Conservation (phyloP, 129 eudicot species). For the Artemisia tridentata region DNA sequence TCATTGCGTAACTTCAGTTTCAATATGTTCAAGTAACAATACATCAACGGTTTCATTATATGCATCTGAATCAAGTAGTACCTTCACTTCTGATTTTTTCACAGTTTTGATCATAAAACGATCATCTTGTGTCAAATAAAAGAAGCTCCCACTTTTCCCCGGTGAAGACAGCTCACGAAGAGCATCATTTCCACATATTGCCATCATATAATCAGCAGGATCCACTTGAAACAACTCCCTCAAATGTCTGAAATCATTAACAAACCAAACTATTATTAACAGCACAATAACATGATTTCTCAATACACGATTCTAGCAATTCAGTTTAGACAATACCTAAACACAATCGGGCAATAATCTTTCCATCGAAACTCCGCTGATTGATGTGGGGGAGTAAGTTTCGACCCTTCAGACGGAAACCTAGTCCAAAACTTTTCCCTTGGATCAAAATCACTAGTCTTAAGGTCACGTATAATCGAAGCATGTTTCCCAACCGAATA, state of each 20-base stretch:
- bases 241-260: constrained; percentile 54
- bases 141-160: constrained; percentile 96
- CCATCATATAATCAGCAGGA: constrained; percentile 98
- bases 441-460: constrained; percentile 83
- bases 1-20: constrained; percentile 12
- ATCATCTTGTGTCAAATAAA: constrained; percentile 94
- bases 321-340: constrained; percentile 53
- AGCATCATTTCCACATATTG: constrained; percentile 94
- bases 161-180: constrained; percentile 96
- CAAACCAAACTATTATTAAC: background rate
- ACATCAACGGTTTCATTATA: background rate
- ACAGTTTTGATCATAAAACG: constrained; percentile 96
- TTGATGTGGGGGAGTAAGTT: constrained; percentile 87
- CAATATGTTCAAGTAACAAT: background rate
- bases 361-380: constrained; percentile 92
- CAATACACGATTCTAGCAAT: background rate
- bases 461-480: constrained; percentile 52
- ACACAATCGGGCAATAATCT: constrained; percentile 93
- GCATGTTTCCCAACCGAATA: constrained; percentile 90
- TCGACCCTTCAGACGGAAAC: constrained; percentile 91
- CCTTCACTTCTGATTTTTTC: constrained; percentile 99
- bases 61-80: constrained; percentile 16
- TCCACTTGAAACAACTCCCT: constrained; percentile 89
- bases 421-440: constrained; percentile 96
- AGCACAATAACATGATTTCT: background rate